phyloP scores from a whole-genome alignment of 176 grass and related monocot species.

The Carex myosuroides region DNA sequence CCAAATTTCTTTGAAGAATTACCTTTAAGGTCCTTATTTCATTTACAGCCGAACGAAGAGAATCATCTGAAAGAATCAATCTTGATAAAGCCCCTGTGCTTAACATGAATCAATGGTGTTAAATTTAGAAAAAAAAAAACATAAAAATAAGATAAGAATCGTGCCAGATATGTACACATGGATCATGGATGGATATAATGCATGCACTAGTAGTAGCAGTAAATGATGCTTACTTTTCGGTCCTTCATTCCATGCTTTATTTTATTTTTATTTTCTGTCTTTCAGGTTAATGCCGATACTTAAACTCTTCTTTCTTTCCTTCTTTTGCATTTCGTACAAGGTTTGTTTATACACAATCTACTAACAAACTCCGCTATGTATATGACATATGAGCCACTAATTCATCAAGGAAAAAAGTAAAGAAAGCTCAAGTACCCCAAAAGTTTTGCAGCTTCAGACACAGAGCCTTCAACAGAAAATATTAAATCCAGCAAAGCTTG shows the following conservation, averaged over 20 bases:
- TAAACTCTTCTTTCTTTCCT: neutral
- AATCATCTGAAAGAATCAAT: constrained; percentile 94
- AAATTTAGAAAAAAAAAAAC: neutral
- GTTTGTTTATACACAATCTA: neutral
- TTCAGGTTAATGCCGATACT: neutral
- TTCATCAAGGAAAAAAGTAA: neutral
- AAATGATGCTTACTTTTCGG: neutral
- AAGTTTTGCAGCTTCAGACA: constrained; percentile 72
- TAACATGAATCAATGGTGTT: constrained; percentile 41
- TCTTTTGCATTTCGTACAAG: neutral
- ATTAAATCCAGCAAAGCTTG: constrained; percentile 92
- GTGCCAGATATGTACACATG: neutral
- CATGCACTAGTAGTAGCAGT: neutral
- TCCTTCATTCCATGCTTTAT: neutral
- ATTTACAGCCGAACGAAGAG: constrained; percentile 72
- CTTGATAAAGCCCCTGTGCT: constrained; percentile 92
- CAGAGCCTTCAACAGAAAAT: constrained; percentile 76
- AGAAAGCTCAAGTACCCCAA: constrained; percentile 52
- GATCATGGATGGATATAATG: neutral
- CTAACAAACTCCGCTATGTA: neutral
- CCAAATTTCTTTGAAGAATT: constrained; percentile 2
- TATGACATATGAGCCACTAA: neutral
- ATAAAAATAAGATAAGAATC: neutral
- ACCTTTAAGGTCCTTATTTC: constrained; percentile 86
- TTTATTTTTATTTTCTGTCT: neutral